A percentile compares a stretch with the other conserved stretches of the same genome.
phyloP scores from a whole-genome alignment of 805 yeast species.

The Candida corydali region DNA sequence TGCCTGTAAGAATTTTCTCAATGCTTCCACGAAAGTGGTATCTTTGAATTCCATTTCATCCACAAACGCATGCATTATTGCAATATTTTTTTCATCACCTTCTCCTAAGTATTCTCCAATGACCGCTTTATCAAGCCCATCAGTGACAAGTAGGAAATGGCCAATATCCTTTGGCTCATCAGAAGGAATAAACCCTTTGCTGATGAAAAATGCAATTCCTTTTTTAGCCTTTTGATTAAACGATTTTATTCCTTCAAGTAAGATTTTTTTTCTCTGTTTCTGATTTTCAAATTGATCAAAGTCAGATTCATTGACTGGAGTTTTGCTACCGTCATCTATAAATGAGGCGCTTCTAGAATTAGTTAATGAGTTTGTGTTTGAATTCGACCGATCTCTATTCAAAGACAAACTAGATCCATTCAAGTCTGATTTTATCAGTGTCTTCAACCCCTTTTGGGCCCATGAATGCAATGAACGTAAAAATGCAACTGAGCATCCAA shows the following conservation, averaged over 20 bases:
- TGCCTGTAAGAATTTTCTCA: conserved; percentile 77
- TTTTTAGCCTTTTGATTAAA: conserved; percentile 84
- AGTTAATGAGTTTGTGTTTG: conserved; percentile 20
- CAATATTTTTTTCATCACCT: conserved; percentile 71
- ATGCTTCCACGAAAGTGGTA: conserved; percentile 74
- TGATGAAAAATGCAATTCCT: conserved; percentile 64
- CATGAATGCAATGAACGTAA: conserved; percentile 78
- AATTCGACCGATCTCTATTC: conserved; percentile 26
- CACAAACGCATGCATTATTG: conserved; percentile 90
- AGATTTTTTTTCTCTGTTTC: conserved; percentile 77
- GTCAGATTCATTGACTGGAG: conserved; percentile 41
- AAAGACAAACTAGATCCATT: conserved; percentile 14
- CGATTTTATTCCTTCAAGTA: conserved; percentile 70
- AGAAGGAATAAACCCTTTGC: conserved; percentile 57
- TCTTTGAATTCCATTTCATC: conserved; percentile 76
- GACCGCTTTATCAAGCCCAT: conserved; percentile 74
- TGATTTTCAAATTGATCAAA: conserved; percentile 81
- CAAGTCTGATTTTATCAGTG: conserved; percentile 1
- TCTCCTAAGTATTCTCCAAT: conserved; percentile 94
- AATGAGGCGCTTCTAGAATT: conserved; percentile 24
- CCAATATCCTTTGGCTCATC: conserved; percentile 71
- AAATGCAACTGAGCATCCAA: conserved; percentile 77
- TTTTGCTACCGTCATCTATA: conserved; percentile 9
- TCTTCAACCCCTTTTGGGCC: conserved; percentile 61
- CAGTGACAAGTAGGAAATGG: conserved; percentile 61